Base-by-base conservation (phyloP, 768 basidiomycete species). In the Neoboletus brunneissimus region DNA sequence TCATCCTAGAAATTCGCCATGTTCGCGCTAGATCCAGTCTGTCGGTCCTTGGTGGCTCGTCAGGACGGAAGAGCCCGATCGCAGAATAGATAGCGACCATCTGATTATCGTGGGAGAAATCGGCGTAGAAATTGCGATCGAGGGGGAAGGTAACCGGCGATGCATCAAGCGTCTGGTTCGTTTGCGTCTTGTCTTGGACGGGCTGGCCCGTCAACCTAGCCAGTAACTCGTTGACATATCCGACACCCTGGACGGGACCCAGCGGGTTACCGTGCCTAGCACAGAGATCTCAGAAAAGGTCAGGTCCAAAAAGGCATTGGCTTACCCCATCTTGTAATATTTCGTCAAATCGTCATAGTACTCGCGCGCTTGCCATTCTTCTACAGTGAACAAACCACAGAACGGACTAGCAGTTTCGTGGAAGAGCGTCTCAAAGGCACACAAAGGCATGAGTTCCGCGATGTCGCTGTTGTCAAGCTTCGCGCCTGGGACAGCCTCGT, bases 81-180 rank as follows among this genome's bases (percentile, higher is more conserved):
- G 89, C 73, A 70, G 79, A 66, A 59, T 85, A 88, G 48, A 94
- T 87, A 32, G 89, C 85, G 42, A 90, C 75, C 83, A 95, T 89
- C 65, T 88, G 77, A 68, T 92, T 91, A 67, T 94, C 92, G 67
- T 94, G 92, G 13, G 88, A 84, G 70, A 94, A 94, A 70, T 95
- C 92, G 25, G 82, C 85, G 59, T 89, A 93, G 42, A 91, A 65
- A 3, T 75, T 76, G 51, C 82, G 80, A 60, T 84, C 67, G 16
- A 89, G 78, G 0, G 92, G 91, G 74, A 95, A 95, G 0, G 89
- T 92, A 5, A 60, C 63, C 0, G 84, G 81, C 5, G 80, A 77
- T 2, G 74, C 60, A 65, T 89, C 84, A n/a, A 95, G 79, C 0
- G 91, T 94, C 15, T 70, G 71, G 71, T 94, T 94, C 7, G 88